Evolutionary conservation across 1,284 basidiomycete genomes (phyloP).

Genomic region (Porodaedalea pini): DNA sequence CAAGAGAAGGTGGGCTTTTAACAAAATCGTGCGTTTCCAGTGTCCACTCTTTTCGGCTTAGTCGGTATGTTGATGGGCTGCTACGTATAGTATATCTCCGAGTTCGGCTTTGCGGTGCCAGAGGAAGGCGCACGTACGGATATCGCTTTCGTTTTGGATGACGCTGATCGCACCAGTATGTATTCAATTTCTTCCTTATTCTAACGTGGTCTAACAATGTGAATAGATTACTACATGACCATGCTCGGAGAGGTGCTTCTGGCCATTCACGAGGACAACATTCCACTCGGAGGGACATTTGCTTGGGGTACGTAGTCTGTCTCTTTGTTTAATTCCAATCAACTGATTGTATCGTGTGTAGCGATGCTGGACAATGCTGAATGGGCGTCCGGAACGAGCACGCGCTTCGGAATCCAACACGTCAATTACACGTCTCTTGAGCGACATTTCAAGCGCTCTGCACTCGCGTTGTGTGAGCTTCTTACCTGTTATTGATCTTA

Average conservation of each 20-base stretch:
- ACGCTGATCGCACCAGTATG: slow-evolving; percentile 42
- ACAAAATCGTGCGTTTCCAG: slow-evolving; percentile 38
- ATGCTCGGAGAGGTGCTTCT: slow-evolving; percentile 40
- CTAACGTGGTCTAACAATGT: slow-evolving; percentile 1
- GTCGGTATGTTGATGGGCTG: too few species aligned
- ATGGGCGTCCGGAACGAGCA: slow-evolving; percentile 38
- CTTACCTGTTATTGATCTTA: background rate
- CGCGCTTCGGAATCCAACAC: slow-evolving; percentile 46
- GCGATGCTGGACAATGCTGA: slow-evolving; percentile 47
- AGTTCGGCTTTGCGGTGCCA: slow-evolving; percentile 44
- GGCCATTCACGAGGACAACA: slow-evolving; percentile 41
- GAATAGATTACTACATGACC: slow-evolving; percentile 41
- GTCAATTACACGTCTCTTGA: slow-evolving; percentile 46
- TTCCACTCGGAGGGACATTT: slow-evolving; percentile 41
- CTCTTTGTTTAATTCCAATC: slow-evolving; percentile 19
- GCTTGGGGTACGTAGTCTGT: slow-evolving; percentile 36
- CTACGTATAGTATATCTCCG: slow-evolving; percentile 39
- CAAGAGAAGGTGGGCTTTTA: slow-evolving; percentile 40
- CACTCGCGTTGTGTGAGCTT: slow-evolving; percentile 3
- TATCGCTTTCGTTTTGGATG: slow-evolving; percentile 42
- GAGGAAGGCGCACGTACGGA: slow-evolving; percentile 38
- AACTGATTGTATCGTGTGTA: slow-evolving; percentile 22
- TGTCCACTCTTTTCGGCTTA: background rate
- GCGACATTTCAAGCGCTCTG: background rate
- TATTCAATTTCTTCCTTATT: background rate